Evolutionary conservation across 164 flowering plant genomes (phyloP).

Genomic region (Vitis rupestris): DNA sequence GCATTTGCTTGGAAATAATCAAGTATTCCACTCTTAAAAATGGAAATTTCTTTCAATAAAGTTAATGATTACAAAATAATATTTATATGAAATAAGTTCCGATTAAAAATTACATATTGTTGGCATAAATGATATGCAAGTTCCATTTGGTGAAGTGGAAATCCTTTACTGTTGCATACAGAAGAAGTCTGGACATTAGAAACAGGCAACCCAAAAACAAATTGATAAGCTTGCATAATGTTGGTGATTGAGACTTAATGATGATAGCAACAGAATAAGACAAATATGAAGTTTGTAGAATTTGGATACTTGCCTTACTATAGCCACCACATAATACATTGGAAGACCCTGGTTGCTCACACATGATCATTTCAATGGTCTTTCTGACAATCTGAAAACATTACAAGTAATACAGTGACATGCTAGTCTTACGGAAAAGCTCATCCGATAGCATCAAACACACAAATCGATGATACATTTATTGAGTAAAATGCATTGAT

Average conservation of each 20-base stretch:
- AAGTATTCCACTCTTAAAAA: too few species aligned
- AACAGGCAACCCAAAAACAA: background rate
- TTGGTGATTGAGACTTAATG: background rate
- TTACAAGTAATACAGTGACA: background rate
- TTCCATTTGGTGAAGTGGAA: too few species aligned
- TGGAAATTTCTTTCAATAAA: too few species aligned
- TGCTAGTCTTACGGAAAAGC: background rate
- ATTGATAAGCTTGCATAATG: background rate
- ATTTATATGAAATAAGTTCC: too few species aligned
- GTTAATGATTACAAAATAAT: too few species aligned
- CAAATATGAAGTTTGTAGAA: background rate
- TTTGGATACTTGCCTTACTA: conserved; percentile 42
- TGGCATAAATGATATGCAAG: too few species aligned
- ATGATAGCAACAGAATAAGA: background rate
- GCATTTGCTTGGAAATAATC: too few species aligned
- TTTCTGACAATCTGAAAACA: conserved; percentile 53
- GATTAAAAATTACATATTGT: too few species aligned
- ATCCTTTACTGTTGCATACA: too few species aligned
- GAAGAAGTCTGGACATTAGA: too few species aligned
- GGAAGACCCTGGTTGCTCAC: conserved; percentile 15
- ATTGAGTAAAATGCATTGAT: background rate
- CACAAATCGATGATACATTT: background rate
- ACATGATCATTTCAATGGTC: conserved; percentile 43
- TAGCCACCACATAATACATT: conserved; percentile 56
- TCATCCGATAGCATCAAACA: background rate